A percentile compares a stretch with the other conserved stretches of the same genome.
These are phyloP conservation scores for Viola odorata DNA, from an alignment of 345 rosid genomes.

Conservation along the genomic window DNA sequence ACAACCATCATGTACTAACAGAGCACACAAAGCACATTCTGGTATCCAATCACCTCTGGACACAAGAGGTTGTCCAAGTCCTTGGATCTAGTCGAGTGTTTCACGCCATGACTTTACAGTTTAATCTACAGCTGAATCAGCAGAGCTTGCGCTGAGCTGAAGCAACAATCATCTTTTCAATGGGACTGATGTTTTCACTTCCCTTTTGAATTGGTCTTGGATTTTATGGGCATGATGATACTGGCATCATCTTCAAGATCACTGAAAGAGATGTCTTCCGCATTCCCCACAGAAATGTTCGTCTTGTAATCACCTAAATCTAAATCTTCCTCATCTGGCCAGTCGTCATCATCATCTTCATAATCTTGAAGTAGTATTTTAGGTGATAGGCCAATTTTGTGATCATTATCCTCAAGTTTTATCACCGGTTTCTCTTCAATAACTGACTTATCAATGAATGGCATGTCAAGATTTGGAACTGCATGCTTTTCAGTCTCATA, in stretches of 20 bases:
- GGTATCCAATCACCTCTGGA: background rate
- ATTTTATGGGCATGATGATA: slow-evolving; percentile 17
- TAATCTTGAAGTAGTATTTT: slow-evolving; percentile 7
- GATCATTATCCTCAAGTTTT: slow-evolving; percentile 32
- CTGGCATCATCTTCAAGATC: slow-evolving; percentile 29
- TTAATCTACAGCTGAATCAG: slow-evolving; percentile 14
- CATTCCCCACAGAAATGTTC: slow-evolving; percentile 17
- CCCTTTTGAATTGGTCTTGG: slow-evolving; percentile 28
- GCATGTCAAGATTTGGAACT: slow-evolving; percentile 13
- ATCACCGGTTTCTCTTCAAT: slow-evolving; percentile 19
- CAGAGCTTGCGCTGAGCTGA: slow-evolving; percentile 20
- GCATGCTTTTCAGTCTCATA: slow-evolving; percentile 19
- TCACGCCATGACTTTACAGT: background rate
- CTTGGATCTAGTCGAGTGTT: background rate
- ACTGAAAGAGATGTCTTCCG: slow-evolving; percentile 29
- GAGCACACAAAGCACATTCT: background rate
- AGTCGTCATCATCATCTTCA: slow-evolving; percentile 25
- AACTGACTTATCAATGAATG: slow-evolving; percentile 20
- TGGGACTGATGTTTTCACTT: slow-evolving; percentile 11
- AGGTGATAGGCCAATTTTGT: slow-evolving; percentile 16
- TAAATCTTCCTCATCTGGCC: slow-evolving; percentile 28
- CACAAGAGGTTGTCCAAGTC: slow-evolving; percentile 1
- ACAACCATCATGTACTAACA: slow-evolving; percentile 22
- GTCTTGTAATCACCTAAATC: slow-evolving; percentile 22
- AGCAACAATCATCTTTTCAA: slow-evolving; percentile 1